phyloP scores from a whole-genome alignment of 1,284 basidiomycete species.

The Mrakiaceae sp. region DNA sequence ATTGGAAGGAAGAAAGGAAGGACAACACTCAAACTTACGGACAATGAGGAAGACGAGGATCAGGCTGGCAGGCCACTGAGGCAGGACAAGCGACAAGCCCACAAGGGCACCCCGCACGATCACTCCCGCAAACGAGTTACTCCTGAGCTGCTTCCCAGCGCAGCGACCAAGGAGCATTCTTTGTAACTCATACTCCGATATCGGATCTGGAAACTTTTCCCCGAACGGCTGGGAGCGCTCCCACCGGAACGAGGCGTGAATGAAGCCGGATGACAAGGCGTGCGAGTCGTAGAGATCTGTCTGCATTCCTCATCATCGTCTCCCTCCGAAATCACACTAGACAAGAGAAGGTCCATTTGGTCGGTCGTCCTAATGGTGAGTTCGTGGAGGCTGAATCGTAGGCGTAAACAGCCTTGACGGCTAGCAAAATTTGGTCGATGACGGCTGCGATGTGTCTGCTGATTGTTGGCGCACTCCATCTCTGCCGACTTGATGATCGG shows the following conservation, averaged over 20 bases:
- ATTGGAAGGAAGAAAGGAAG: neutral
- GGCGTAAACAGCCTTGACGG: slow-evolving; percentile 22
- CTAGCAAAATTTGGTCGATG: slow-evolving; percentile 29
- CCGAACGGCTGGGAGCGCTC: slow-evolving; percentile 27
- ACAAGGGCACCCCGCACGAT: neutral
- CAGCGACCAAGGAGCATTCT: too few relatives aligned
- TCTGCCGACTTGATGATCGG: too few relatives aligned
- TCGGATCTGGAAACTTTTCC: slow-evolving; percentile 29
- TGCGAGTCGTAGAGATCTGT: neutral
- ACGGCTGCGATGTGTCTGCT: slow-evolving; percentile 20
- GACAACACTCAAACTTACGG: neutral
- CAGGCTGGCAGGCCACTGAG: slow-evolving; percentile 15
- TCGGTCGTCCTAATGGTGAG: slow-evolving; percentile 10
- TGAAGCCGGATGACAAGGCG: slow-evolving; percentile 19
- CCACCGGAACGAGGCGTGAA: slow-evolving; percentile 21
- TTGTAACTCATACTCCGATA: slow-evolving; percentile 13
- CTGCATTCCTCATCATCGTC: neutral
- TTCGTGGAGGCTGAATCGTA: neutral
- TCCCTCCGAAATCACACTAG: neutral
- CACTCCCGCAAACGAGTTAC: slow-evolving; percentile 31
- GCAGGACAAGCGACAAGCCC: neutral
- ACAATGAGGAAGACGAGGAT: slow-evolving; percentile 27
- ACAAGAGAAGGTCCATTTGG: neutral
- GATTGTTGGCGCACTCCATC: neutral
- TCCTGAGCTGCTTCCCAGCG: slow-evolving; percentile 26